Conservation (phyloP, 1,284 basidiomycete species). For the Ceratobasidium sp. region DNA sequence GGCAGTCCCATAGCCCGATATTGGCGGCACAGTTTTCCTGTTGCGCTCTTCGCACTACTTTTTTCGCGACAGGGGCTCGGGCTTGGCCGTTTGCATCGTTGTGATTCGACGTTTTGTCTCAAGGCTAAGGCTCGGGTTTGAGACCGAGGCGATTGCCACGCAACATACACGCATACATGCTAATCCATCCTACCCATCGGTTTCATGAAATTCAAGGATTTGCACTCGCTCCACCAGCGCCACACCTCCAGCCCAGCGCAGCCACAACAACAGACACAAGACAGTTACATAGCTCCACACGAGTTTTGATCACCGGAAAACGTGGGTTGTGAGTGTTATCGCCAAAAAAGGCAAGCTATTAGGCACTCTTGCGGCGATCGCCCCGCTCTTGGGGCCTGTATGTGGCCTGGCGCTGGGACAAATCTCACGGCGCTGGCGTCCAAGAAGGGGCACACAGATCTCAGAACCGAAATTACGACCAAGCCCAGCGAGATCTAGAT, state of each 20-base stretch:
- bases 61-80: constrained; percentile 16
- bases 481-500: no score
- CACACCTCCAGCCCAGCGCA: not conserved
- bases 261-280: not conserved
- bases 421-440: no score
- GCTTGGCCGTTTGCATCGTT: constrained; percentile 2
- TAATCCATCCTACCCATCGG: not conserved
- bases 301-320: constrained; percentile 28
- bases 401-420: not conserved
- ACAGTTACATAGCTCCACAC: not conserved
- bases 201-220: not conserved
- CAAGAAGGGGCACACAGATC: no score
- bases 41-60: not conserved
- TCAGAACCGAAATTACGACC: no score
- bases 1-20: not conserved
- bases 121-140: constrained; percentile 1
- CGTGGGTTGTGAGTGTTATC: not conserved
- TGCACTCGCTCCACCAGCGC: not conserved
- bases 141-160: not conserved
- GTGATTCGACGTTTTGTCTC: not conserved
- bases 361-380: not conserved
- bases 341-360: not conserved
- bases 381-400: not conserved
- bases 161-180: constrained; percentile 19
- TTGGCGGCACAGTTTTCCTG: not conserved